Base-by-base conservation (phyloP, 2,329 filamentous ascomycete genomes). In the Sporothrix protearum region DNA sequence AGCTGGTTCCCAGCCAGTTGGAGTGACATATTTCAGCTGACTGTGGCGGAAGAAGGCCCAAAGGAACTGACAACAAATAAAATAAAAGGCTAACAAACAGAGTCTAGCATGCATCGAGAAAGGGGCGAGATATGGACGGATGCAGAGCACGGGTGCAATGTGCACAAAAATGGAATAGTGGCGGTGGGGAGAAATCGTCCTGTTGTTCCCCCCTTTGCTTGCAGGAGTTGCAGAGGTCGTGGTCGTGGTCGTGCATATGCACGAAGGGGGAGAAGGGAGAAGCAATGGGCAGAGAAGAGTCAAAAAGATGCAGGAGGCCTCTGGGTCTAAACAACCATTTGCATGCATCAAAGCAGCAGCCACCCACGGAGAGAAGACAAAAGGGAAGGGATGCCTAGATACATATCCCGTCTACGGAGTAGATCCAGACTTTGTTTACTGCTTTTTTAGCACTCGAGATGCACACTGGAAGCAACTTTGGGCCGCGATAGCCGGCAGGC, bases 241-340 rank as follows among this genome's bases (percentile, higher is more conserved):
- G 25, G 28, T 33, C 30, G 25, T 30, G 9, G 12, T 25, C 66
- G 49, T 68, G 66, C n/a, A 28, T 57, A 68, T 68, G 49, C 30
- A 68, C n/a, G 45, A 42, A 55, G 30, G 10, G 64, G 66, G 33
- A 55, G 49, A 19, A 33, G 14, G 39, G 30, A 9, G 33, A n/a
- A 25, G 45, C 22, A 28, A 51, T 36, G 19, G 28, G 7, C 45
- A 51, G 42, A 36, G 28, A 39, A 8, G n/a, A 16, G 25, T 33
- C 25, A n/a, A 8, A 63, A 63, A 47, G 30, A 51, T 53, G 64
- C 45, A 68, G 66, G 66, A 68, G 66, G 66, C 66, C 66, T 68
- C 66, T 45, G 42, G 30, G 25, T 30, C 49, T 8, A 55, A n/a
- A 55, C 30, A 8, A 42, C 47, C 49, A 28, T 33, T 68, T n/a